Conservation (phyloP, 129 eudicot species). For the Saposhnikovia divaricata region DNA sequence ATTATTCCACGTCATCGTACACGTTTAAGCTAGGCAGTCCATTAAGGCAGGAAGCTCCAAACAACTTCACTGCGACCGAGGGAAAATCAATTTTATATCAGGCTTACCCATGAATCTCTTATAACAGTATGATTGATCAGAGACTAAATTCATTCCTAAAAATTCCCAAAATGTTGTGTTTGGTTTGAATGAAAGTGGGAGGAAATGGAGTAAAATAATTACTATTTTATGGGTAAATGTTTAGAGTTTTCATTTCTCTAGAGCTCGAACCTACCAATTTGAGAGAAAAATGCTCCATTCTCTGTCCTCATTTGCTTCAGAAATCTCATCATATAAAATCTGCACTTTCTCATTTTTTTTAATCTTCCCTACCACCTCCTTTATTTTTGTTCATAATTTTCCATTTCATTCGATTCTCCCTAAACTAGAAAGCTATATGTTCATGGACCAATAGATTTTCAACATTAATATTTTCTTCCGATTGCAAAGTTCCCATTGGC, state of each 20-base stretch:
- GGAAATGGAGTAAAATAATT: no score
- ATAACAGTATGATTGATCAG: not conserved
- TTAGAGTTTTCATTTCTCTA: not conserved
- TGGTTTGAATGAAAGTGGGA: no score
- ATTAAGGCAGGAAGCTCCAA: no score
- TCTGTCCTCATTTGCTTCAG: not conserved
- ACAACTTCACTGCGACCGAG: no score
- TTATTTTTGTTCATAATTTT: not conserved
- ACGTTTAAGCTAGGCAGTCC: no score
- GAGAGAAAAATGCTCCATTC: not conserved
- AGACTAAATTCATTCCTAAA: not conserved
- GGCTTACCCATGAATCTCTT: not conserved
- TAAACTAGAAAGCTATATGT: not conserved
- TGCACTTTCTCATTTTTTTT: not conserved
- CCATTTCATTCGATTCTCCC: not conserved
- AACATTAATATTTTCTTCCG: not conserved
- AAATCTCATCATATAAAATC: not conserved
- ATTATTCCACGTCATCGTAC: not conserved
- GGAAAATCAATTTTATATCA: no score
- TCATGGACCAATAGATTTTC: not conserved
- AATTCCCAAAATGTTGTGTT: not conserved
- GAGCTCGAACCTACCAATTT: not conserved
- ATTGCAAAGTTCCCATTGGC: not conserved
- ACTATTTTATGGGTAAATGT: no score
- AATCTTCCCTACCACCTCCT: not conserved